Evolutionary conservation across 495 filamentous ascomycete species (phyloP), one percentile per base, ranked within the genome.

Genomic region (Sphaerosporella brunnea): DNA sequence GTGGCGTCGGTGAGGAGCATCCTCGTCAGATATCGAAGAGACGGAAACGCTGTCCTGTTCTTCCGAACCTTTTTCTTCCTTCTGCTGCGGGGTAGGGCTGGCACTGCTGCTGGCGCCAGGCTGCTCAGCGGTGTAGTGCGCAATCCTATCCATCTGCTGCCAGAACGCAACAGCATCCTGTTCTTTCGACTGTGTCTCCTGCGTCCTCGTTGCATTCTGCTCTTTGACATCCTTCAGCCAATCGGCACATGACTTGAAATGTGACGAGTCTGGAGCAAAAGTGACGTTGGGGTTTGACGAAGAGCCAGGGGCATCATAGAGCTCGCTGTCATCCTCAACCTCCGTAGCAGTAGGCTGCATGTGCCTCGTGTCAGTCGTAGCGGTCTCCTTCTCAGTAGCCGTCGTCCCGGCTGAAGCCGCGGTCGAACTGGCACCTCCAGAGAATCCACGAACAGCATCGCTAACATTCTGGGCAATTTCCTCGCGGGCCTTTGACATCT

Each of bases 131-230:
- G 44, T n/a, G 36, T 37, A 32, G 36, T 26, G n/a, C 2, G 45
- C 16, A n/a, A 48, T 48, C 35, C 25, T 48, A 13, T 37, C 45
- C 32, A 48, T 48, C 19, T 48, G 45, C 4, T 37, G 16, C 45
- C 45, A 48, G 20, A 48, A 48, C 15, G 45, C 24, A 11, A 21
- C 30, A 35, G 25, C 20, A 23, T 28, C 34, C 1, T 39, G 8
- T 46, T 30, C 43, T 34, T 35, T 35, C 21, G 15, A 2, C 8
- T 20, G 15, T 2, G 20, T 18, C 13, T 4, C 40, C 5, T 19
- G n/a, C 21, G 13, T 18, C 21, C 20, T 43, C 26, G 20, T 11
- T 4, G 40, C 21, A 26, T 43, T 43, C 2, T 43, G 4, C 20
- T 43, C 21, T 11, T 46, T 30, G 8, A 46, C 9, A 35, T 46